Evolutionary conservation across 139 green algal species (phyloP), one percentile per base, ranked within the genome.

Genomic region (Chlorella vulgaris): DNA sequence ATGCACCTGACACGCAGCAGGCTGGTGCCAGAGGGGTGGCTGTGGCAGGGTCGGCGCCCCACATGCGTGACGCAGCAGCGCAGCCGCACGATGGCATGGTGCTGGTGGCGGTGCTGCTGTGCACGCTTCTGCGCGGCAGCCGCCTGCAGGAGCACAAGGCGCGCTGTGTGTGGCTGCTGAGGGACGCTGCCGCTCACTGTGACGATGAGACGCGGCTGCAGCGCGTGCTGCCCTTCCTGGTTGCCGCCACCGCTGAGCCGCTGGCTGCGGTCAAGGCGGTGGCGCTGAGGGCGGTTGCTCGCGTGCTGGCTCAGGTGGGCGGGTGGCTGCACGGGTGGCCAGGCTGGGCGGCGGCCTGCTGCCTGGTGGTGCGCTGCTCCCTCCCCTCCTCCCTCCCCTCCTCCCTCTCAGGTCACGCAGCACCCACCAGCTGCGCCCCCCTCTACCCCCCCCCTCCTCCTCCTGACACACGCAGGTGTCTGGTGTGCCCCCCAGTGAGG

Each of bases 191-290:
- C 0, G 60, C 78, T 26, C 43, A 88, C 58, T 94, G 89, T 39
- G 88, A 94, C 47, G 94, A 98, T 58, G 91, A 97, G 33, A 85
- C 88, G n/a, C 85, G 90, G 10, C 82, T 97, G 84, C 91, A 99
- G 84, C 82, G 89, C 19, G 85, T 93, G 33, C 78, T 98, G 67
- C 96, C 96, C 3, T 96, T 96, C 86, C 79, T 98, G 42, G 69
- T 98, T 29, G 91, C 94, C 0, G 82, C 76, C 15, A 61, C 78
- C 28, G 51, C 77, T 0, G 77, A 85, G 66, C 58, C 73, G 53
- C 42, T 80, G 26, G 86, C 86, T 0, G 81, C 76, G 4, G 86
- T 94, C 60, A 88, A 90, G 36, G 83, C 76, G 53, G 43, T 87
- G 39, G 92, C 93, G 24, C 76, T 97, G 69, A 76, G 87, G 1